Evolutionary conservation across 139 green algal genomes (phyloP).

Genomic region (Pleodorina starrii): DNA sequence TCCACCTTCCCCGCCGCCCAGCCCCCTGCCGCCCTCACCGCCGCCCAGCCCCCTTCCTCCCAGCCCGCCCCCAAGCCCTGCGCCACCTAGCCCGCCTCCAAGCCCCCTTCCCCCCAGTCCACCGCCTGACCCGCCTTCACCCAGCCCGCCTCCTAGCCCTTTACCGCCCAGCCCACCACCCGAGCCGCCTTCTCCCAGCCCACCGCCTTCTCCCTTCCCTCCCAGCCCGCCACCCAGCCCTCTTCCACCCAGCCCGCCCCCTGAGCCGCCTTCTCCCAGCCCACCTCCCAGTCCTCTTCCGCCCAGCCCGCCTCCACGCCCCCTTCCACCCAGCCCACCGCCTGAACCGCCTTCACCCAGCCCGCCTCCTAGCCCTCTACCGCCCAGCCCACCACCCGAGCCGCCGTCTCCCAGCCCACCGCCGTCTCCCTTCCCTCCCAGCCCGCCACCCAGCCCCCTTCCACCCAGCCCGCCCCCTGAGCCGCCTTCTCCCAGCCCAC

Average conservation of each 20-base stretch:
- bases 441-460: neutral
- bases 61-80: neutral
- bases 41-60: neutral
- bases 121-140: neutral
- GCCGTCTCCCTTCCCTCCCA: no score
- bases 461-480: neutral
- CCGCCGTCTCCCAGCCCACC: neutral
- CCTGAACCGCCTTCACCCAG: neutral
- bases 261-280: neutral
- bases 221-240: conserved; percentile 3
- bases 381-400: neutral
- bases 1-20: neutral
- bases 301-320: neutral
- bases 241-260: neutral
- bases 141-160: neutral
- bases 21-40: neutral
- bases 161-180: neutral
- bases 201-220: neutral
- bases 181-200: no score
- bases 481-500: neutral
- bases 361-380: neutral
- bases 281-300: neutral
- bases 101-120: neutral
- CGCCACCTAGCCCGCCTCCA: no score
- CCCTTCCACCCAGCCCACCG: neutral